Evolutionary conservation across 2,329 filamentous ascomycete genomes (phyloP).

Genomic region (Massarina eburnea): DNA sequence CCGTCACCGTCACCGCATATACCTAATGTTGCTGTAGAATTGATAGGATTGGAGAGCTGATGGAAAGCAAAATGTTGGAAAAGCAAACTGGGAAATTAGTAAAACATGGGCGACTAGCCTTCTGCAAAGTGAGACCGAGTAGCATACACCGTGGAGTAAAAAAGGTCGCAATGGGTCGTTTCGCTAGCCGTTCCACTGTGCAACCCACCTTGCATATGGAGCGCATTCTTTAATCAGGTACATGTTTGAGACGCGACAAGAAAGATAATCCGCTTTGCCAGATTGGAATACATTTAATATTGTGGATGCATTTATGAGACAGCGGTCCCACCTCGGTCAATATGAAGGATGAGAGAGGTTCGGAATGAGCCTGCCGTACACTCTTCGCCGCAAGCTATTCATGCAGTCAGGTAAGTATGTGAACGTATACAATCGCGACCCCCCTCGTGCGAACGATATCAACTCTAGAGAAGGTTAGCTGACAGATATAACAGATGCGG

Average conservation of each 20-base stretch:
- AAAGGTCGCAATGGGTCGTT: conserved; percentile 5
- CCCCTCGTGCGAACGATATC: conserved; percentile 5
- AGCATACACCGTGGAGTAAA: conserved; percentile 12
- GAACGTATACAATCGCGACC: conserved; percentile 10
- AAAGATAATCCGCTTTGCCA: conserved; percentile 17
- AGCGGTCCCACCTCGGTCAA: conserved; percentile 19
- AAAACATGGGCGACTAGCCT: not conserved
- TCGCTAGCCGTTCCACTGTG: conserved; percentile 11
- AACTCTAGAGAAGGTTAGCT: conserved; percentile 1
- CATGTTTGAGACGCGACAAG: conserved; percentile 20
- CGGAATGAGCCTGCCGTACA: not conserved
- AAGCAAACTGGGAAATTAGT: not conserved
- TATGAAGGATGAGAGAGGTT: conserved; percentile 11
- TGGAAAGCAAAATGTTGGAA: not conserved
- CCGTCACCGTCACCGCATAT: not conserved
- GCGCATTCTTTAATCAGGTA: conserved; percentile 33
- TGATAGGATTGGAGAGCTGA: conserved; percentile 3
- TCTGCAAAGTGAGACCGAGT: not conserved
- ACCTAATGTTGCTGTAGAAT: conserved; percentile 1
- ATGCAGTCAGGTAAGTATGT: conserved; percentile 21
- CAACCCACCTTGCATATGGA: conserved; percentile 34
- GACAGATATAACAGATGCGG: conserved; percentile 1
- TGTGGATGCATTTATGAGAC: conserved; percentile 23
- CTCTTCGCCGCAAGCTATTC: conserved; percentile 4
- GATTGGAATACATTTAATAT: conserved; percentile 8